These are phyloP conservation scores for Earliella scabrosa DNA, from an alignment of 1,284 basidiomycete genomes.

Conservation along the genomic window DNA sequence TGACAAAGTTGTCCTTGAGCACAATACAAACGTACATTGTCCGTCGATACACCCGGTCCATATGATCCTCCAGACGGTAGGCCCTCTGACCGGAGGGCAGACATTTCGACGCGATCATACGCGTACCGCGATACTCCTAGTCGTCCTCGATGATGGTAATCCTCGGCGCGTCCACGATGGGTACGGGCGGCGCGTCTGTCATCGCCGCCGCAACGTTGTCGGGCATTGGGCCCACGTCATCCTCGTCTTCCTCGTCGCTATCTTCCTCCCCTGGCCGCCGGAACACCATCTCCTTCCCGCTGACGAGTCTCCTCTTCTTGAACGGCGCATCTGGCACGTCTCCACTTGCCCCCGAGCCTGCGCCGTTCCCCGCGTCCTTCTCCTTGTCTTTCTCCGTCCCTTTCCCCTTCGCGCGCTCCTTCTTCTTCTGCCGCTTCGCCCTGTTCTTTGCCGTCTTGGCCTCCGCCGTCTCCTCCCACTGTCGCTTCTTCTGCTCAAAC, in stretches of 20 bases:
- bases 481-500: constrained; percentile 69
- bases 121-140: constrained; percentile 20
- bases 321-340: constrained; percentile 38
- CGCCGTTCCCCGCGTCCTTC: constrained; percentile 13
- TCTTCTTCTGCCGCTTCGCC: constrained; percentile 90
- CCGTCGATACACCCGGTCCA: constrained; percentile 5
- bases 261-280: constrained; percentile 56
- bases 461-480: constrained; percentile 69
- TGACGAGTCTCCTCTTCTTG: constrained; percentile 58
- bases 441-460: constrained; percentile 93
- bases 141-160: constrained; percentile 60
- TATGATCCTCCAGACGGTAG: constrained; percentile 3
- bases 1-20: constrained; percentile 5
- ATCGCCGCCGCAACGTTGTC: constrained; percentile 4
- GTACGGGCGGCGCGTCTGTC: constrained; percentile 19
- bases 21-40: constrained; percentile 13
- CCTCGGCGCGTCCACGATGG: constrained; percentile 41
- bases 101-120: neutral
- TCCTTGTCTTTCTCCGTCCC: constrained; percentile 29
- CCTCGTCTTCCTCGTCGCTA: constrained; percentile 44
- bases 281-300: constrained; percentile 64
- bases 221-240: constrained; percentile 33
- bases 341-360: constrained; percentile 26
- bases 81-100: neutral
- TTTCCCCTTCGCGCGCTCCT: constrained; percentile 59